phyloP scores from a whole-genome alignment of 495 filamentous ascomycete genomes.

The Lophiotrema nucula region DNA sequence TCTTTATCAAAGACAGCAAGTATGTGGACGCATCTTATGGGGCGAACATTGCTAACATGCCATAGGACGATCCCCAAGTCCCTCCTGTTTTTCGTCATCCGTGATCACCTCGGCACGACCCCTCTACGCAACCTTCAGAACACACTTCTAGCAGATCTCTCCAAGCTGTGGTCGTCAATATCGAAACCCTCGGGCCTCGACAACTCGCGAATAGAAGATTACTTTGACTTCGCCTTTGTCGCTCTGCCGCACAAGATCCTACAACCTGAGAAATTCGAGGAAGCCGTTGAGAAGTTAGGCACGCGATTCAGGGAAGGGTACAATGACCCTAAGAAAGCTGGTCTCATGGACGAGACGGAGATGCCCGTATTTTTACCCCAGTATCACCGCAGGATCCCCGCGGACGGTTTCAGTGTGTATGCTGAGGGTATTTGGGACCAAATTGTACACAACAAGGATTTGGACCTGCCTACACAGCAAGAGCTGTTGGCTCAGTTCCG shows the following conservation, averaged over 20 bases:
- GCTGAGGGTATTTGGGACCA: constrained; percentile 95
- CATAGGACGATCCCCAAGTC: constrained; percentile 81
- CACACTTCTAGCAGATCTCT: constrained; percentile 85
- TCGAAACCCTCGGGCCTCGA: constrained; percentile 89
- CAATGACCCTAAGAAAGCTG: constrained; percentile 54
- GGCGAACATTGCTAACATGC: constrained; percentile 15
- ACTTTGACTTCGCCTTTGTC: constrained; percentile 97
- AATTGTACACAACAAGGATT: constrained; percentile 96
- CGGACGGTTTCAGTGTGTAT: constrained; percentile 90
- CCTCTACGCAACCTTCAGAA: constrained; percentile 83
- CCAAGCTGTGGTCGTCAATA: constrained; percentile 85
- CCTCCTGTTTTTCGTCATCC: constrained; percentile 96
- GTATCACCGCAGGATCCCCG: constrained; percentile 93
- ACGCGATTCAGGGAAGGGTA: constrained; percentile 79
- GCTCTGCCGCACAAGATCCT: constrained; percentile 95
- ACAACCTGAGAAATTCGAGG: constrained; percentile 86
- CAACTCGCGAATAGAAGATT: constrained; percentile 85
- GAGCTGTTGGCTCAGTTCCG: constrained; percentile 95
- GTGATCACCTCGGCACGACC: constrained; percentile 89
- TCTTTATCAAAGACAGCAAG: constrained; percentile 93
- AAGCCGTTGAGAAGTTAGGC: constrained; percentile 75
- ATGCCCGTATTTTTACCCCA: constrained; percentile 84
- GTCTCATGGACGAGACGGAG: constrained; percentile 61
- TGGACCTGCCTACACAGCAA: constrained; percentile 95
- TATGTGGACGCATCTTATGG: constrained; percentile 46